A percentile compares a stretch with the other conserved stretches of the same genome.
These are phyloP conservation scores for Fusarium decemcellulare DNA, from an alignment of 2,329 filamentous ascomycete species.

Conservation along the genomic window DNA sequence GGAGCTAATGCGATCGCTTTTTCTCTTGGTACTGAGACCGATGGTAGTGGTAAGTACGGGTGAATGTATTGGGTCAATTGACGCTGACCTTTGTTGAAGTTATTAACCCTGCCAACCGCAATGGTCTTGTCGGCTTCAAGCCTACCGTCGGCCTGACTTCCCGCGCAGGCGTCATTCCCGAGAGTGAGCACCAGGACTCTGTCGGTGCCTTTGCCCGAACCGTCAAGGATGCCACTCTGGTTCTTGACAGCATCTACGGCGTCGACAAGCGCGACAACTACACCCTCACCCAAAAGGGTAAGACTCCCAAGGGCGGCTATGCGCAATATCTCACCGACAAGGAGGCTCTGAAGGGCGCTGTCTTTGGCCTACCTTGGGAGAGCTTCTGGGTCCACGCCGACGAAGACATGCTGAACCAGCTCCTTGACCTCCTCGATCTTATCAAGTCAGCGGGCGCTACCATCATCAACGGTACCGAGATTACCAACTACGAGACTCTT, in stretches of 20 bases:
- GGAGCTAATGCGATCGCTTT: conserved; percentile 74
- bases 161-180: conserved; percentile 74
- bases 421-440: conserved; percentile 63
- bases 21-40: conserved; percentile 81
- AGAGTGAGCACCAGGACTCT: conserved; percentile 76
- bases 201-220: conserved; percentile 78
- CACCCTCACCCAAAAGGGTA: conserved; percentile 69
- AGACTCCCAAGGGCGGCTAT: conserved; percentile 70
- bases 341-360: conserved; percentile 69
- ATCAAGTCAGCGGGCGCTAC: conserved; percentile 75
- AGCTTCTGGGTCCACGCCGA: conserved; percentile 78
- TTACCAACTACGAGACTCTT: conserved; percentile 73
- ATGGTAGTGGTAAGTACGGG: conserved; percentile 68
- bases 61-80: background rate
- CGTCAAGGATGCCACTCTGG: conserved; percentile 77
- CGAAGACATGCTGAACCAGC: conserved; percentile 65
- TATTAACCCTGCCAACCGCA: conserved; percentile 79
- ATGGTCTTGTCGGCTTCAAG: conserved; percentile 80
- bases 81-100: conserved; percentile 53
- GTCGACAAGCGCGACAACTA: conserved; percentile 75
- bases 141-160: conserved; percentile 82
- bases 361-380: conserved; percentile 80
- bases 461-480: conserved; percentile 78
- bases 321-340: conserved; percentile 68
- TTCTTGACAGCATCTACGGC: conserved; percentile 78